These are phyloP conservation scores for Litsea cubeba DNA, from an alignment of 164 flowering plant species.

Conservation along the genomic window DNA sequence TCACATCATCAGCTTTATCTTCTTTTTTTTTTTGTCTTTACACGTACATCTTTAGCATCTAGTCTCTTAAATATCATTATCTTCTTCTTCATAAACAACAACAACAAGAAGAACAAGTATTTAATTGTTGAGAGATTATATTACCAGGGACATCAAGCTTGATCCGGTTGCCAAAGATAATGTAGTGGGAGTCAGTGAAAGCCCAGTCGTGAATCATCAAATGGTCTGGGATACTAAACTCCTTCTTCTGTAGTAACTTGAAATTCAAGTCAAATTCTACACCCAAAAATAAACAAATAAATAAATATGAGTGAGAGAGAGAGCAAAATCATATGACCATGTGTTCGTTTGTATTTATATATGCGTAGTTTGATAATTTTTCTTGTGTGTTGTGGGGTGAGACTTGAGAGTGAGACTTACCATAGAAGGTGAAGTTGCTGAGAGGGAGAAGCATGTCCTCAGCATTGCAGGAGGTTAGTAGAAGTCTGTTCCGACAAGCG, in stretches of 20 bases:
- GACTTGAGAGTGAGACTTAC: conserved; percentile 24
- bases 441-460: conserved; percentile 91
- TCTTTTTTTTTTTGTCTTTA: too few species aligned
- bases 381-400: too few species aligned
- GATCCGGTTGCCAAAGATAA: conserved; percentile 75
- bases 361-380: too few species aligned
- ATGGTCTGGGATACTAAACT: conserved; percentile 67
- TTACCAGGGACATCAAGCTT: conserved; percentile 75
- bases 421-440: conserved; percentile 75
- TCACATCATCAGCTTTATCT: too few species aligned
- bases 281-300: not conserved
- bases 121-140: not conserved
- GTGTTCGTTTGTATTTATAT: not conserved
- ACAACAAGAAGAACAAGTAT: too few species aligned
- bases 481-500: conserved; percentile 43
- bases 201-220: conserved; percentile 98
- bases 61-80: too few species aligned
- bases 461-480: conserved; percentile 70
- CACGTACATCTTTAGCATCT: too few species aligned
- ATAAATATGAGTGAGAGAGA: not conserved
- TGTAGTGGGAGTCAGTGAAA: conserved; percentile 76
- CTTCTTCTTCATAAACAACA: too few species aligned
- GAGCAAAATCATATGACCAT: not conserved
- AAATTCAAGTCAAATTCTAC: conserved; percentile 73
- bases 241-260: conserved; percentile 54